These are phyloP conservation scores for Heteromeles arbutifolia DNA, from an alignment of 306 rosid genomes.

Conservation along the genomic window DNA sequence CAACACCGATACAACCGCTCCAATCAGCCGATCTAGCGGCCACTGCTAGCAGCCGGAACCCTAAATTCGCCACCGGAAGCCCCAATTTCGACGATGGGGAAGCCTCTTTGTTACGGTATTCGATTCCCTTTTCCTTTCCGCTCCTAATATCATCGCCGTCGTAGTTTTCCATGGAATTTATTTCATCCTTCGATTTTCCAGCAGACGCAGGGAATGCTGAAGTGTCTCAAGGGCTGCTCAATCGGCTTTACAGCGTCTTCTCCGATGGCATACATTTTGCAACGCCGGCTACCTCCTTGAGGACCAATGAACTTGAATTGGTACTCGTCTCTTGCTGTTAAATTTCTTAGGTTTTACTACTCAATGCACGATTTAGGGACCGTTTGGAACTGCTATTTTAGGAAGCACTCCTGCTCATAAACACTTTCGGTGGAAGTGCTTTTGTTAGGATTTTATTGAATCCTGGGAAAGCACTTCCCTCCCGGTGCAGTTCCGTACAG, in stretches of 20 bases:
- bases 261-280: slow-evolving; percentile 62
- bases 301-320: slow-evolving; percentile 66
- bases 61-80: no score
- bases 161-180: not conserved
- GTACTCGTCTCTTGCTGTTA: slow-evolving; percentile 20
- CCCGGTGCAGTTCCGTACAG: no score
- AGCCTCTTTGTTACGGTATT: slow-evolving; percentile 24
- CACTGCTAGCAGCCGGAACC: not conserved
- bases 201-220: slow-evolving; percentile 48
- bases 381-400: not conserved
- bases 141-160: not conserved
- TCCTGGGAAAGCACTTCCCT: no score
- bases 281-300: slow-evolving; percentile 53
- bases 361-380: not conserved
- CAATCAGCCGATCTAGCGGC: not conserved
- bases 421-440: no score
- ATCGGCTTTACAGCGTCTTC: slow-evolving; percentile 45
- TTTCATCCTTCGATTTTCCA: not conserved
- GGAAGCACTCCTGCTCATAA: not conserved
- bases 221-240: slow-evolving; percentile 46
- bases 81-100: slow-evolving; percentile 19
- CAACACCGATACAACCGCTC: not conserved
- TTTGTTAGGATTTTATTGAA: not conserved
- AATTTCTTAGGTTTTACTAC: not conserved
- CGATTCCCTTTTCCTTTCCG: not conserved